Percentiles rank a stretch among this genome's conserved stretches.
phyloP scores from a whole-genome alignment of 768 basidiomycete species.

The Tricholoma sp. region DNA sequence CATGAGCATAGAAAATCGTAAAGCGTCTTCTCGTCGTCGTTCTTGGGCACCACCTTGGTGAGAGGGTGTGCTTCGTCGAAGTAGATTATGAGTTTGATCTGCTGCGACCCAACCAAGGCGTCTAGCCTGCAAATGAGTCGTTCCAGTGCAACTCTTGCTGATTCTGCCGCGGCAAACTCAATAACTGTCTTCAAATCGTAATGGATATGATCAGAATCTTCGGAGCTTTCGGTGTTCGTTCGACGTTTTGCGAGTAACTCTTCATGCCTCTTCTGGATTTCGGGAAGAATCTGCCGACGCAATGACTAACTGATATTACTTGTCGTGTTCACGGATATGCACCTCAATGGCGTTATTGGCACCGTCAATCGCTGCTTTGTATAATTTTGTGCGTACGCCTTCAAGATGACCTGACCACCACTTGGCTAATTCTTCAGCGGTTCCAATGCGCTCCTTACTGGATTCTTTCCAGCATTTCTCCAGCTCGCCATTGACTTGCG shows the following conservation, averaged over 20 bases:
- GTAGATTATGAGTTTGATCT: neutral
- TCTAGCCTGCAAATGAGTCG: neutral
- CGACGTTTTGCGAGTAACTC: neutral
- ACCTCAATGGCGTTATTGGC: neutral
- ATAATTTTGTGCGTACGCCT: neutral
- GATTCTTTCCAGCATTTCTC: neutral
- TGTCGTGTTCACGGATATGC: neutral
- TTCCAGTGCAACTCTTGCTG: neutral
- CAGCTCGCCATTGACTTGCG: neutral
- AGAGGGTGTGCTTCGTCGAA: neutral
- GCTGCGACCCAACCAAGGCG: neutral
- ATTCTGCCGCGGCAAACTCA: neutral
- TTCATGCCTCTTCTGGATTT: neutral
- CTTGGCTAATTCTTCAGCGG: neutral
- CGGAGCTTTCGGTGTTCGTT: neutral
- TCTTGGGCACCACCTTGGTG: neutral
- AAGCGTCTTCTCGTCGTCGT: neutral
- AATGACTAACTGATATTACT: neutral
- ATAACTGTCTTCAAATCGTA: neutral
- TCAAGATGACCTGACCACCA: constrained; percentile 3
- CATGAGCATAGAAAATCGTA: neutral
- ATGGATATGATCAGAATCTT: neutral
- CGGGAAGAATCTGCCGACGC: neutral
- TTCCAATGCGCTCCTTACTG: neutral
- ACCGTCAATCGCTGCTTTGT: neutral